phyloP scores from a whole-genome alignment of 2,329 filamentous ascomycete genomes.

The Apiospora kogelbergensis region DNA sequence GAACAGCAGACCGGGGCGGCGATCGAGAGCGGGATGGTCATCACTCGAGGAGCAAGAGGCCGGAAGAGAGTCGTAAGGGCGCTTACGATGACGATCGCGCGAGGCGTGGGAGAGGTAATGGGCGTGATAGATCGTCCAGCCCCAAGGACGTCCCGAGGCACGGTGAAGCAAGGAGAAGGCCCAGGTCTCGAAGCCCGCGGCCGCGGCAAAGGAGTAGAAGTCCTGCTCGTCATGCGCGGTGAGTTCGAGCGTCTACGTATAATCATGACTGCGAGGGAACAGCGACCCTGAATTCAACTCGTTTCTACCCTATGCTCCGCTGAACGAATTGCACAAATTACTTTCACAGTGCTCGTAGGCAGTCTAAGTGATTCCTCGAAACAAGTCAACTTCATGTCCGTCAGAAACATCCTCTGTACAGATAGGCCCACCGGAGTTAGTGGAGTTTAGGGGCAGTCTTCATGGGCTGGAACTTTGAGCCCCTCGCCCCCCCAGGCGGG shows the following conservation, averaged over 20 bases:
- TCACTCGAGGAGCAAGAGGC: slow-evolving; percentile 40
- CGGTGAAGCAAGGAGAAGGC: slow-evolving; percentile 18
- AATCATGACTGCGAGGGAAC: not conserved
- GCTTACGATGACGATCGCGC: slow-evolving; percentile 22
- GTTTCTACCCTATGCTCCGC: not conserved
- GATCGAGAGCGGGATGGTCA: slow-evolving; percentile 16
- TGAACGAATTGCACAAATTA: not conserved
- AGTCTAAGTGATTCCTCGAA: too few relatives aligned
- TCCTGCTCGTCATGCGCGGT: slow-evolving; percentile 19
- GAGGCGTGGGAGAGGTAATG: slow-evolving; percentile 17
- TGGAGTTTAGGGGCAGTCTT: not conserved
- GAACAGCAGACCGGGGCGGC: not conserved
- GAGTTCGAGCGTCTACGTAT: not conserved
- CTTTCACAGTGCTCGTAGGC: too few relatives aligned
- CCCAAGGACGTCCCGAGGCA: slow-evolving; percentile 20
- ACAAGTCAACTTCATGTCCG: too few relatives aligned
- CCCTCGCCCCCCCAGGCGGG: not conserved
- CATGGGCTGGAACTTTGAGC: not conserved
- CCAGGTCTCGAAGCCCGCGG: slow-evolving; percentile 22
- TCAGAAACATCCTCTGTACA: too few relatives aligned
- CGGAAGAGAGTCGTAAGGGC: slow-evolving; percentile 40
- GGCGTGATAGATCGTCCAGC: slow-evolving; percentile 21
- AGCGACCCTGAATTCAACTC: too few relatives aligned
- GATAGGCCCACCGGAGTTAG: not conserved
- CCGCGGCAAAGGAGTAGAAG: slow-evolving; percentile 25